These are phyloP conservation scores for Protostelium mycophagum DNA, from an alignment of 78 protist genomes.

Conservation along the genomic window DNA sequence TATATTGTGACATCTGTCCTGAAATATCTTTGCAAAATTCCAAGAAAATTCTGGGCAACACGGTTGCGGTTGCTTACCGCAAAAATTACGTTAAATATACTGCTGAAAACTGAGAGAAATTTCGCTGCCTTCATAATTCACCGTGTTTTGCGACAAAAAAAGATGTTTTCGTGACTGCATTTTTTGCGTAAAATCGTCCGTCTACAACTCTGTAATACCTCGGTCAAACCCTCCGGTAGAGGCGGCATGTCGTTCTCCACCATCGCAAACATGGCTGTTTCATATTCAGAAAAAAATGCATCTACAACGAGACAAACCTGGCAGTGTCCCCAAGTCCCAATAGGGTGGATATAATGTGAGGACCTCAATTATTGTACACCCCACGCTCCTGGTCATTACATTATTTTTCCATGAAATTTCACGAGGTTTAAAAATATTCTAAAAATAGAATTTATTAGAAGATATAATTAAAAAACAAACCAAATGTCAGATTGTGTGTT, in stretches of 20 bases:
- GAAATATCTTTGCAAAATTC: neutral
- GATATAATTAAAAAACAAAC: neutral
- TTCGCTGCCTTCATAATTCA: too few relatives aligned
- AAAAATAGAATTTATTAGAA: too few relatives aligned
- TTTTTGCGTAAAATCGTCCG: too few relatives aligned
- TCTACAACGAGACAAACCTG: slow-evolving; percentile 4
- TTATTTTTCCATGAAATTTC: neutral
- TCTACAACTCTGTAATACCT: slow-evolving; percentile 31
- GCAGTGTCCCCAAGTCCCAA: slow-evolving; percentile 88
- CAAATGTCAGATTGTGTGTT: neutral
- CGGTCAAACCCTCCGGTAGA: slow-evolving; percentile 81
- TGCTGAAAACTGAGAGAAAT: too few relatives aligned
- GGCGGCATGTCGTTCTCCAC: slow-evolving; percentile 95
- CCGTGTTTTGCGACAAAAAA: too few relatives aligned
- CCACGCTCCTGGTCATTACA: slow-evolving; percentile 80
- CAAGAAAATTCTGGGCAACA: too few relatives aligned
- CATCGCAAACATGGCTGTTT: slow-evolving; percentile 88
- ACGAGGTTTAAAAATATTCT: too few relatives aligned
- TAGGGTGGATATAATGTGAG: slow-evolving; percentile 95
- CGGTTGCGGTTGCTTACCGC: too few relatives aligned
- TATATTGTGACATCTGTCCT: too few relatives aligned
- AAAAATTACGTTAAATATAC: too few relatives aligned
- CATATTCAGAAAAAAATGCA: neutral
- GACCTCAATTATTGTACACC: slow-evolving; percentile 94
- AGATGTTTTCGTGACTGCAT: too few relatives aligned